phyloP scores from a whole-genome alignment of 345 rosid genomes.

The Cardamine resedifolia region DNA sequence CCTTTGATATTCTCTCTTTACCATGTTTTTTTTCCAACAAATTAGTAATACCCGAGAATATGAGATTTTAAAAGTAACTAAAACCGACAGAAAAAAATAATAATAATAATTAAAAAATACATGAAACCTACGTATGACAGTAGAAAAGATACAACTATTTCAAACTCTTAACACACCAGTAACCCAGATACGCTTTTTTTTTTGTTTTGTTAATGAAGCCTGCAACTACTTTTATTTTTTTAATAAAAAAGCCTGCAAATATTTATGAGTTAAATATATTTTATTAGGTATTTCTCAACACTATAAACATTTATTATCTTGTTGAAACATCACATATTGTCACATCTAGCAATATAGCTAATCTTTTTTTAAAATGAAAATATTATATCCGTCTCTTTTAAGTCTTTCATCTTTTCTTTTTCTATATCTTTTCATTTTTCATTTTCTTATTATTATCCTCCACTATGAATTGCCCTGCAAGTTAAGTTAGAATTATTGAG shows the following conservation, averaged over 20 bases:
- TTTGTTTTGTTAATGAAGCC: too few species aligned
- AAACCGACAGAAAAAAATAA: background rate
- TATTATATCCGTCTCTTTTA: background rate
- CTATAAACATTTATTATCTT: background rate
- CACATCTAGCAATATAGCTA: background rate
- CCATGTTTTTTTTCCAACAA: background rate
- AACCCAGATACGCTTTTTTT: background rate
- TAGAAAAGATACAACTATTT: background rate
- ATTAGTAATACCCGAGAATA: too few species aligned
- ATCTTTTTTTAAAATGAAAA: background rate
- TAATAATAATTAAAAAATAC: background rate
- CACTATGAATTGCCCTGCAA: conserved; percentile 33
- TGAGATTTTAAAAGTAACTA: too few species aligned
- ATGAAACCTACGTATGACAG: background rate
- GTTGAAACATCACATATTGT: background rate
- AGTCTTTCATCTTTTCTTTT: background rate
- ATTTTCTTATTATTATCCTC: conserved; percentile 14
- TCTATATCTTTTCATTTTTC: conserved; percentile 5
- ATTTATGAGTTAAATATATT: background rate
- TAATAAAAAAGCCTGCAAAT: too few species aligned
- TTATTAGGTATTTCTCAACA: background rate
- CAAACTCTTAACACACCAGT: background rate
- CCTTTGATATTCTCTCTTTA: too few species aligned
- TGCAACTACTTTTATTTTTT: too few species aligned
- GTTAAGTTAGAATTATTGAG: conserved; percentile 38